These are phyloP conservation scores for Alternaria angustiovoidea DNA, from an alignment of 2,329 filamentous ascomycete species.

Conservation along the genomic window DNA sequence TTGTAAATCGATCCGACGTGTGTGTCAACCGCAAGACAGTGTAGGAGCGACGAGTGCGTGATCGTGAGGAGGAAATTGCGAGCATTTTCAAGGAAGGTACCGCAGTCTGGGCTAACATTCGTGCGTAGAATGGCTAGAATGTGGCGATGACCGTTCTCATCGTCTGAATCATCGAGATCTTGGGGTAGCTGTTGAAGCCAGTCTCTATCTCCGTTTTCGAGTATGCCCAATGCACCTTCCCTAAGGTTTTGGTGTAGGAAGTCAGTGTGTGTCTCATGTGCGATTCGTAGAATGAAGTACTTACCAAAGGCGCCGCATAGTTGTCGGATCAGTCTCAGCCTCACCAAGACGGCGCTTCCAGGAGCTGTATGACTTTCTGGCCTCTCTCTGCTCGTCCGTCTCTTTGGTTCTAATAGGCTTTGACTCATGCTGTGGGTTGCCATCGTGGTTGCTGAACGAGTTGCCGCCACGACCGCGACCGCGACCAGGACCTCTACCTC, in stretches of 20 bases:
- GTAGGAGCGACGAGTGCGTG: conserved; percentile 45
- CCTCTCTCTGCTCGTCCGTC: conserved; percentile 31
- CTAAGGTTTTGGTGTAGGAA: background rate
- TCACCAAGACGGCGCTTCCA: conserved; percentile 42
- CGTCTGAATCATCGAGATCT: conserved; percentile 38
- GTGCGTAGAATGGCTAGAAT: conserved; percentile 35
- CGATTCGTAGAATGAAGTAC: background rate
- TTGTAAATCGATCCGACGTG: conserved; percentile 47
- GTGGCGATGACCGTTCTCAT: conserved; percentile 38
- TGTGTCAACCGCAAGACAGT: conserved; percentile 48
- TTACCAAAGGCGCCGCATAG: conserved; percentile 33
- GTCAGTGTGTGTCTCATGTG: background rate
- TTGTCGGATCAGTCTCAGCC: conserved; percentile 20
- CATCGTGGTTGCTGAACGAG: background rate
- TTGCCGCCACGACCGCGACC: background rate
- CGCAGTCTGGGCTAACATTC: background rate
- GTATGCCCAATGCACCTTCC: conserved; percentile 37
- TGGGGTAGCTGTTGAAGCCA: conserved; percentile 42
- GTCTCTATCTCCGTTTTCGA: conserved; percentile 41
- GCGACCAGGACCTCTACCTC: conserved; percentile 2
- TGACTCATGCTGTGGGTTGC: background rate
- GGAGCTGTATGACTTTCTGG: conserved; percentile 33
- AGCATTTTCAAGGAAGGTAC: conserved; percentile 13
- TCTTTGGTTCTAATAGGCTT: conserved; percentile 17
- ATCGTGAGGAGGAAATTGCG: conserved; percentile 38